Evolutionary conservation across 257 asterid species (phyloP).

Genomic region (Echium plantagineum): DNA sequence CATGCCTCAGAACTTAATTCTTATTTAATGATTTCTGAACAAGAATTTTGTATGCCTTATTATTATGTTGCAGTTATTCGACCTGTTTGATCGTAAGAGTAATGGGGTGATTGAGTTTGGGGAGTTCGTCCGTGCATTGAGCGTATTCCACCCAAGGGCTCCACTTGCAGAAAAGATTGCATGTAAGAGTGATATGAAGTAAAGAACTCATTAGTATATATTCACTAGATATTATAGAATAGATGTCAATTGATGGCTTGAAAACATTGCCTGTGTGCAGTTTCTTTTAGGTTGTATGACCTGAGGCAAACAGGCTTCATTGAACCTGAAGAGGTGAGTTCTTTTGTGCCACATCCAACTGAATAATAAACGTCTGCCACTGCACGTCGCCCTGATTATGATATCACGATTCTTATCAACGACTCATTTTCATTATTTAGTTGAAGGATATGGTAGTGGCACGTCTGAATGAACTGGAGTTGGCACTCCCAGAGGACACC

Average conservation of each 20-base stretch:
- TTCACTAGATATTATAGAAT: background rate
- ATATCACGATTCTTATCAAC: background rate
- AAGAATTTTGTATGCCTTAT: no score
- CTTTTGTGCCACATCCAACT: background rate
- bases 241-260: background rate
- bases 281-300: conserved; percentile 22
- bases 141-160: conserved; percentile 24
- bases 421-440: conserved; percentile 3
- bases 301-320: conserved; percentile 20
- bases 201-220: background rate
- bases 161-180: conserved; percentile 22
- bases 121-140: conserved; percentile 17
- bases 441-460: conserved; percentile 24
- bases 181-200: conserved; percentile 8
- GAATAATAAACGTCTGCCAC: background rate
- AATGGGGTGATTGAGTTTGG: conserved; percentile 24
- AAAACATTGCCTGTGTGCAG: conserved; percentile 12
- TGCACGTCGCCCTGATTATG: background rate
- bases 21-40: no score
- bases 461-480: conserved; percentile 15
- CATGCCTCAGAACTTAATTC: no score
- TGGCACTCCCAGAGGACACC: conserved; percentile 16
- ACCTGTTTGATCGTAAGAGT: conserved; percentile 19
- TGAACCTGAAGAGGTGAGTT: conserved; percentile 21
- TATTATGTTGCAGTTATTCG: conserved; percentile 14